Conservation (phyloP, 2,329 filamentous ascomycete genomes). For the Curvularia verruculosa region DNA sequence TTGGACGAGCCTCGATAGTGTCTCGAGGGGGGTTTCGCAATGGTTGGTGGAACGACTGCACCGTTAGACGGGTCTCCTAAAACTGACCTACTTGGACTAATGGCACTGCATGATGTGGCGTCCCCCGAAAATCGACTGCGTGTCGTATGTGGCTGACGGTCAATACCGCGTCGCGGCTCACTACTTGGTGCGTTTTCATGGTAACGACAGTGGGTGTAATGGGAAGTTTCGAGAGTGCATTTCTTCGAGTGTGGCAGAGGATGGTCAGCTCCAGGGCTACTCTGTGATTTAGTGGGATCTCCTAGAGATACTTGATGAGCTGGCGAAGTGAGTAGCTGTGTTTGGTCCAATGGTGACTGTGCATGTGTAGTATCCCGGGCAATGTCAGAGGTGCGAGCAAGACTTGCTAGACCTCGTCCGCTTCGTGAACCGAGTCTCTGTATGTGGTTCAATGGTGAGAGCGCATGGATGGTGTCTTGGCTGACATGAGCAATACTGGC, state of each 20-base stretch:
- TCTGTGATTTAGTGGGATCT: constrained; percentile 6
- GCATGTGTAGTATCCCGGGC: constrained; percentile 15
- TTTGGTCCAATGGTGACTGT: constrained; percentile 28
- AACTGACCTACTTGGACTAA: constrained; percentile 1
- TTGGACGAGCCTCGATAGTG: background rate
- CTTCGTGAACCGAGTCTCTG: constrained; percentile 26
- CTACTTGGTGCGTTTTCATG: constrained; percentile 21
- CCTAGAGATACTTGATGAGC: constrained; percentile 4
- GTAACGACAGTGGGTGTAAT: constrained; percentile 3
- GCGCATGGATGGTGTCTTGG: constrained; percentile 16
- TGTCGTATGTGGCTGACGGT: constrained; percentile 8
- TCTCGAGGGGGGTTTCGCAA: constrained; percentile 1
- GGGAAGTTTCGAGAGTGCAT: constrained; percentile 15
- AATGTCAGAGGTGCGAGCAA: constrained; percentile 10
- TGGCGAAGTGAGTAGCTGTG: constrained; percentile 22
- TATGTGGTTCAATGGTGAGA: constrained; percentile 25
- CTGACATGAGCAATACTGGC: constrained; percentile 10
- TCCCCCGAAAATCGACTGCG: constrained; percentile 37
- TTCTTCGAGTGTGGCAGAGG: constrained; percentile 14
- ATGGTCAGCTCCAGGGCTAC: background rate
- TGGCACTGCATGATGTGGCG: constrained; percentile 19
- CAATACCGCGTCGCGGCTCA: constrained; percentile 28
- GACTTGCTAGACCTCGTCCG: constrained; percentile 11
- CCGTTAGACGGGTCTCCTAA: constrained; percentile 18
- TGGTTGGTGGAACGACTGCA: constrained; percentile 20